Conservation (phyloP, 306 rosid species). For the Trifolium repens region DNA sequence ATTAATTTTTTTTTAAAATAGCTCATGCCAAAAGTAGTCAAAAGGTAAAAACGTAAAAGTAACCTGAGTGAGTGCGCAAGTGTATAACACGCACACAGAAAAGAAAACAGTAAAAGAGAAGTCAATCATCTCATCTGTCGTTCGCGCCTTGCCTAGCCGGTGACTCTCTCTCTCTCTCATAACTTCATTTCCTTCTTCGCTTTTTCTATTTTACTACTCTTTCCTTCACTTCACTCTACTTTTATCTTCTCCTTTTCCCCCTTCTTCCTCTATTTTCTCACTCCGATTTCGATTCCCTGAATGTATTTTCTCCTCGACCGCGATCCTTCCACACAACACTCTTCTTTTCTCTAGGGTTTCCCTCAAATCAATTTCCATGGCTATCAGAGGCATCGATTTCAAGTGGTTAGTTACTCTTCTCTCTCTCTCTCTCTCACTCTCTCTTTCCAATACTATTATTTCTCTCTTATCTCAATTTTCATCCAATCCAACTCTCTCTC, state of each 20-base stretch:
- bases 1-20: too few species aligned
- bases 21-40: too few species aligned
- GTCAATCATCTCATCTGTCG: conserved; percentile 16
- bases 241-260: too few species aligned
- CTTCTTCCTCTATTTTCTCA: background rate
- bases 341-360: conserved; percentile 49
- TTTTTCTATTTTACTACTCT: background rate
- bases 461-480: background rate
- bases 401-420: conserved; percentile 64
- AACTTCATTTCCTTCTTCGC: too few species aligned
- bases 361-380: conserved; percentile 57
- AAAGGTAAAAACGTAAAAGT: background rate
- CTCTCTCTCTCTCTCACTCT: background rate
- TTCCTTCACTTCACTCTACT: background rate
- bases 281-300: background rate
- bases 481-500: conserved; percentile 5
- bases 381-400: conserved; percentile 92
- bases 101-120: conserved; percentile 19
- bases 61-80: background rate
- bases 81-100: conserved; percentile 22
- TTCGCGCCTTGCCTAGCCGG: conserved; percentile 12
- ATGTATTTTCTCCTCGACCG: conserved; percentile 38
- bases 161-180: conserved; percentile 1
- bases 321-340: conserved; percentile 22
- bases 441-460: conserved; percentile 2